phyloP scores from a whole-genome alignment of 441 rosid species.

The Eugenia klotzschiana region DNA sequence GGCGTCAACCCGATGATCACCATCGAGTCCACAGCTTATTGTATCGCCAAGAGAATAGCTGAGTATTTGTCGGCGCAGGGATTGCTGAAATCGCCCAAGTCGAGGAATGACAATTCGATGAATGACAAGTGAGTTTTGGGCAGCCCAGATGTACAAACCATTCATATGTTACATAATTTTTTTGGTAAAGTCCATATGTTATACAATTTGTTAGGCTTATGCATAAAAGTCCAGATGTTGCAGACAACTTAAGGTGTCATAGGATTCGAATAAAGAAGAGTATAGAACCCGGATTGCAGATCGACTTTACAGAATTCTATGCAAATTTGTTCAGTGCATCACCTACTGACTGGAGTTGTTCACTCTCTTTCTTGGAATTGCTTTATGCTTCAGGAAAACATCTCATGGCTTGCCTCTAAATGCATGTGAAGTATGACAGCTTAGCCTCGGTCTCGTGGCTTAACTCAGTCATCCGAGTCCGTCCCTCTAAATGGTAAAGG shows the following conservation, averaged over 20 bases:
- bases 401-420: background rate
- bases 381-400: background rate
- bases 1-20: constrained; percentile 97
- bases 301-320: background rate
- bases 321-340: background rate
- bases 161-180: background rate
- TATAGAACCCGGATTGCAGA: background rate
- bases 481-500: constrained; percentile 74
- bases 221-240: background rate
- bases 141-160: background rate
- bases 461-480: constrained; percentile 50
- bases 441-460: background rate
- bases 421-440: background rate
- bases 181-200: too few relatives aligned
- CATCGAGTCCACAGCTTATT: constrained; percentile 70
- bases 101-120: background rate
- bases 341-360: background rate
- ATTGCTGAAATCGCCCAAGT: background rate
- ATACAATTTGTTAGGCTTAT: background rate
- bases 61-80: constrained; percentile 3
- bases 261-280: background rate
- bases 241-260: background rate
- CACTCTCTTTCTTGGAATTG: background rate
- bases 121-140: background rate
- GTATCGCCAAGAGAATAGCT: constrained; percentile 48